Evolutionary conservation across 2,329 filamentous ascomycete species (phyloP).

Genomic region (Aureobasidium sp.): DNA sequence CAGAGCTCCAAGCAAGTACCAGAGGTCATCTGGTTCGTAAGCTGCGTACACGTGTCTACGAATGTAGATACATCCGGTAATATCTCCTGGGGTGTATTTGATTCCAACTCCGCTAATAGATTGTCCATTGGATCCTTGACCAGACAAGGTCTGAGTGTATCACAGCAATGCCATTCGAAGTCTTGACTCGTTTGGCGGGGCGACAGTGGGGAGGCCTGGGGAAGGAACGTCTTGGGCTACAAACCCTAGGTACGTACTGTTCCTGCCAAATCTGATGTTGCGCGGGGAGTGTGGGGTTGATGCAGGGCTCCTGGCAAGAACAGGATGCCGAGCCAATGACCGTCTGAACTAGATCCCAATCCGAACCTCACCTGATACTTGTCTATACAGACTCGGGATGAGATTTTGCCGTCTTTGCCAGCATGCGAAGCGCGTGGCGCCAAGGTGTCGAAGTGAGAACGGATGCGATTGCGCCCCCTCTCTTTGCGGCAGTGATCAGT

Average conservation of each 20-base stretch:
- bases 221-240: neutral
- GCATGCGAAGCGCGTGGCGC: neutral
- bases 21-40: neutral
- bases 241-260: neutral
- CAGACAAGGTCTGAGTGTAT: neutral
- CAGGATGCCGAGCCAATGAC: neutral
- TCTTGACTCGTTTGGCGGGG: conserved; percentile 7
- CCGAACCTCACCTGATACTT: conserved; percentile 5
- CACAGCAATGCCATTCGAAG: neutral
- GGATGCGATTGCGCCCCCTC: neutral
- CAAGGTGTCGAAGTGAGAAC: neutral
- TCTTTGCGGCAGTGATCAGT: neutral
- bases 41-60: neutral
- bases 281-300: conserved; percentile 4
- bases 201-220: neutral
- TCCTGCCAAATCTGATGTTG: neutral
- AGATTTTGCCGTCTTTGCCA: conserved; percentile 2
- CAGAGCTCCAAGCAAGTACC: neutral
- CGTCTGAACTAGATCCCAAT: neutral
- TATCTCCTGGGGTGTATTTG: neutral
- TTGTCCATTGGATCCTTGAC: neutral
- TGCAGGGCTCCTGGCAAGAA: neutral
- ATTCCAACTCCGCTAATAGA: too few relatives aligned
- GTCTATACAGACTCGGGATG: neutral
- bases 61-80: neutral